Evolutionary conservation across 2,329 filamentous ascomycete species (phyloP).

Genomic region (Periconia sp.): DNA sequence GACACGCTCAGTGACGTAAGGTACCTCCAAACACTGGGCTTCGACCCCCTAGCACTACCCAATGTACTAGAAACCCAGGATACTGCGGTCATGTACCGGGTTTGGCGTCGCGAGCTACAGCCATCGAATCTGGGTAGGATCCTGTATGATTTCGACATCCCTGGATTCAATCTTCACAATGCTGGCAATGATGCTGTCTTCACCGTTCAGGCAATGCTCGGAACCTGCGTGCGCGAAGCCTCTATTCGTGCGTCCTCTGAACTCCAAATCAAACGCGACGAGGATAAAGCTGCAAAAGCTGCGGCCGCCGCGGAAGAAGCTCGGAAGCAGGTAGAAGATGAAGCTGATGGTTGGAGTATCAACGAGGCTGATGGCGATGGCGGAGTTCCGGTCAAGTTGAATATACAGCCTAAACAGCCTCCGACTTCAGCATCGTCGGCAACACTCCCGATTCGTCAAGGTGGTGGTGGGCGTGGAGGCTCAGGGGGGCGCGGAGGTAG

Average conservation of each 20-base stretch:
- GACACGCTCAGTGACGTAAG: constrained; percentile 67
- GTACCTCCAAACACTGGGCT: constrained; percentile 67
- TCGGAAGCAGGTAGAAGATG: constrained; percentile 41
- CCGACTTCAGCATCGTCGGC: background rate
- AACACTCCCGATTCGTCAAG: background rate
- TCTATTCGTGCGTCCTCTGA: constrained; percentile 33
- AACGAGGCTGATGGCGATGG: constrained; percentile 41
- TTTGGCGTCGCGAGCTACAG: constrained; percentile 58
- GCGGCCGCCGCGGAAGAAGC: constrained; percentile 30
- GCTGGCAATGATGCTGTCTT: constrained; percentile 84
- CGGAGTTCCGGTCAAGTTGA: constrained; percentile 23
- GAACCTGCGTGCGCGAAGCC: constrained; percentile 55
- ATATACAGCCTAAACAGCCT: constrained; percentile 12
- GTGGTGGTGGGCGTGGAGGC: background rate
- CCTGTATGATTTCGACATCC: constrained; percentile 65
- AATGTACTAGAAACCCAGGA: constrained; percentile 70
- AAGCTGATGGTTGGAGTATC: constrained; percentile 43
- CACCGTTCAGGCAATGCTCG: constrained; percentile 73
- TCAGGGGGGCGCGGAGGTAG: background rate
- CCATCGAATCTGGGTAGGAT: constrained; percentile 61
- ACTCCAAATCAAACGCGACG: constrained; percentile 23
- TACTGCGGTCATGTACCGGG: constrained; percentile 70
- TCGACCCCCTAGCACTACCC: constrained; percentile 56
- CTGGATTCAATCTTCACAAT: constrained; percentile 73
- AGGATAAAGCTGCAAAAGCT: constrained; percentile 24